Conservation (phyloP, 371 early-diverging fungal species). For the Saksenaea vasiformis region DNA sequence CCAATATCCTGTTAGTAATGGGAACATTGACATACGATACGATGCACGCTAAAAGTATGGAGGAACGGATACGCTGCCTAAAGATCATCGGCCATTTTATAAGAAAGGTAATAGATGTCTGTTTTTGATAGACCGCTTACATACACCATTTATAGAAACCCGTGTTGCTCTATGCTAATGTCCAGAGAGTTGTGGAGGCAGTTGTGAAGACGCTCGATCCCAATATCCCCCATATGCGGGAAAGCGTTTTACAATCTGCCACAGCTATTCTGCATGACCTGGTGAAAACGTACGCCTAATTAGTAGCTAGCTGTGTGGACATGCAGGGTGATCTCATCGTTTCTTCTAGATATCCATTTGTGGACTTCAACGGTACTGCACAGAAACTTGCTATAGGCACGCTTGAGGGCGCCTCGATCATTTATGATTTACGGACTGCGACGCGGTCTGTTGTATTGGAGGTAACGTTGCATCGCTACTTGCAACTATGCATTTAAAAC, state of each 20-base stretch:
- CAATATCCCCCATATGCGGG: slow-evolving; percentile 73
- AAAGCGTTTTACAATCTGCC: slow-evolving; percentile 65
- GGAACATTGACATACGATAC: slow-evolving; percentile 77
- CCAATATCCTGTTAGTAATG: slow-evolving; percentile 72
- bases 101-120: slow-evolving; percentile 53
- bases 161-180: slow-evolving; percentile 57
- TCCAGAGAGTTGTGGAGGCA: slow-evolving; percentile 72
- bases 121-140: not conserved
- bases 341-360: slow-evolving; percentile 59
- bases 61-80: slow-evolving; percentile 62
- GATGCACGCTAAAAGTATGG: slow-evolving; percentile 61
- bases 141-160: slow-evolving; percentile 57
- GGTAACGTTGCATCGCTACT: slow-evolving; percentile 22
- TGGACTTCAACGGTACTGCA: slow-evolving; percentile 74
- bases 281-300: slow-evolving; percentile 58
- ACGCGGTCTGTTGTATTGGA: slow-evolving; percentile 78
- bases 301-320: not conserved
- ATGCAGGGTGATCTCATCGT: not conserved
- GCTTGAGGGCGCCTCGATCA: slow-evolving; percentile 73
- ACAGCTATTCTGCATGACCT: slow-evolving; percentile 79
- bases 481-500: too few relatives aligned
- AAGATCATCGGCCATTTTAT: slow-evolving; percentile 76
- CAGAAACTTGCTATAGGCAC: slow-evolving; percentile 86
- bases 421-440: slow-evolving; percentile 86
- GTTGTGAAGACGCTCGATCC: slow-evolving; percentile 88